Evolutionary conservation across 2,329 filamentous ascomycete genomes (phyloP).

Genomic region (Ceratocystis cubensis): DNA sequence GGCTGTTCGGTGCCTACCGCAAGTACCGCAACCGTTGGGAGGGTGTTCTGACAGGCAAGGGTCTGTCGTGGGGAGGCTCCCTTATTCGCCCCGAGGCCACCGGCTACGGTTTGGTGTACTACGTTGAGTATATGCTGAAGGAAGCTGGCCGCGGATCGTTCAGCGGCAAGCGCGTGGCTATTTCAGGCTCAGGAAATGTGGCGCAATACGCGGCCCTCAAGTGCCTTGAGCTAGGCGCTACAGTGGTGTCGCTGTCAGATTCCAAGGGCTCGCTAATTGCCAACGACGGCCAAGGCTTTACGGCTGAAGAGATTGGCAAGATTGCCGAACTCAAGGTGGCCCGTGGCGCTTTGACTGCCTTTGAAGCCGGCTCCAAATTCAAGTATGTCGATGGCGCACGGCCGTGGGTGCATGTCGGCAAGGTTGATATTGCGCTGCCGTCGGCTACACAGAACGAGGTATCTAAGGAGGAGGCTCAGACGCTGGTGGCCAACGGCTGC

Average conservation of each 20-base stretch:
- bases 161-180: constrained; percentile 81
- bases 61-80: constrained; percentile 79
- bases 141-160: constrained; percentile 79
- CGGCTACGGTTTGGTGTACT: constrained; percentile 92
- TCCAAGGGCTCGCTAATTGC: constrained; percentile 75
- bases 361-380: constrained; percentile 56
- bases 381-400: constrained; percentile 77
- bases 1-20: constrained; percentile 89
- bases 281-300: constrained; percentile 57
- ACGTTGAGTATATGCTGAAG: constrained; percentile 89
- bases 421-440: constrained; percentile 83
- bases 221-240: constrained; percentile 87
- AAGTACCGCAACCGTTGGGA: constrained; percentile 82
- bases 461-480: constrained; percentile 75
- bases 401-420: constrained; percentile 82
- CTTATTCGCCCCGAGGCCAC: constrained; percentile 95
- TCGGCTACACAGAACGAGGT: constrained; percentile 98
- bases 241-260: constrained; percentile 86
- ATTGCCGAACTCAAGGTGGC: constrained; percentile 81
- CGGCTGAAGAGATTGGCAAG: constrained; percentile 60
- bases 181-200: constrained; percentile 95
- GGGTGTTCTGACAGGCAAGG: constrained; percentile 94
- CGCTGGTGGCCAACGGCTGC: constrained; percentile 61
- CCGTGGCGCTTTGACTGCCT: constrained; percentile 66
- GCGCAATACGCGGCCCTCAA: constrained; percentile 96